Conservation (phyloP, 2,329 filamentous ascomycete genomes). For the Fusarium devonianum region DNA sequence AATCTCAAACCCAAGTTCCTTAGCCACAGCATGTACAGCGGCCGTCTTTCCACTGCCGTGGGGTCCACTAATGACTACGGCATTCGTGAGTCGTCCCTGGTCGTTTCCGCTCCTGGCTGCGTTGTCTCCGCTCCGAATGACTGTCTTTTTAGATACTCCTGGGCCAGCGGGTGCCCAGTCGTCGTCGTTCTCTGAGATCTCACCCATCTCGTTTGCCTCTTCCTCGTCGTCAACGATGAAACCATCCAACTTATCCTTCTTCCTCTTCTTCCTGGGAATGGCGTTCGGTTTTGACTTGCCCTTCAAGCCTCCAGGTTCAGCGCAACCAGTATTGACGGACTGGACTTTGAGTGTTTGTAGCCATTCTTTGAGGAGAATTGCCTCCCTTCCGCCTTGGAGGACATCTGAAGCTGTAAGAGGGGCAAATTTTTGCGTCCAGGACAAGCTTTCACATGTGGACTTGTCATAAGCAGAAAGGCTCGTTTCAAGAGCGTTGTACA, state of each 20-base stretch:
- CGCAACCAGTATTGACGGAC: conserved; percentile 70
- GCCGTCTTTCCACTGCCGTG: conserved; percentile 93
- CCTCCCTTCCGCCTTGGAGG: conserved; percentile 76
- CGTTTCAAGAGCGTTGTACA: conserved; percentile 67
- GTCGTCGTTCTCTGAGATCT: conserved; percentile 68
- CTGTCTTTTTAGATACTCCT: conserved; percentile 58
- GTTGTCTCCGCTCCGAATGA: conserved; percentile 56
- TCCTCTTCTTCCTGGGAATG: conserved; percentile 66
- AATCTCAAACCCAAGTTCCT: conserved; percentile 89
- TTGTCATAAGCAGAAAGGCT: conserved; percentile 81
- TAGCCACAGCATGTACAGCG: conserved; percentile 88
- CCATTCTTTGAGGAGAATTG: conserved; percentile 79
- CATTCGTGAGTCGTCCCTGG: conserved; percentile 67
- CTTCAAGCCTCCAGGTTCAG: conserved; percentile 43
- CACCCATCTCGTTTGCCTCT: conserved; percentile 73
- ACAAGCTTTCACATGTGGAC: conserved; percentile 73
- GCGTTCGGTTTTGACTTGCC: conserved; percentile 41
- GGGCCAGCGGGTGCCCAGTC: conserved; percentile 51
- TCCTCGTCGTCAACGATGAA: conserved; percentile 84
- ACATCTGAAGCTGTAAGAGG: conserved; percentile 74
- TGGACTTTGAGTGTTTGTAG: conserved; percentile 77
- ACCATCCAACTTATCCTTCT: conserved; percentile 76
- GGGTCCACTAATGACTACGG: conserved; percentile 87
- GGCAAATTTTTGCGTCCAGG: conserved; percentile 88
- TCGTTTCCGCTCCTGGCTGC: conserved; percentile 51